phyloP scores from a whole-genome alignment of 768 basidiomycete species.

The Mycena venus region DNA sequence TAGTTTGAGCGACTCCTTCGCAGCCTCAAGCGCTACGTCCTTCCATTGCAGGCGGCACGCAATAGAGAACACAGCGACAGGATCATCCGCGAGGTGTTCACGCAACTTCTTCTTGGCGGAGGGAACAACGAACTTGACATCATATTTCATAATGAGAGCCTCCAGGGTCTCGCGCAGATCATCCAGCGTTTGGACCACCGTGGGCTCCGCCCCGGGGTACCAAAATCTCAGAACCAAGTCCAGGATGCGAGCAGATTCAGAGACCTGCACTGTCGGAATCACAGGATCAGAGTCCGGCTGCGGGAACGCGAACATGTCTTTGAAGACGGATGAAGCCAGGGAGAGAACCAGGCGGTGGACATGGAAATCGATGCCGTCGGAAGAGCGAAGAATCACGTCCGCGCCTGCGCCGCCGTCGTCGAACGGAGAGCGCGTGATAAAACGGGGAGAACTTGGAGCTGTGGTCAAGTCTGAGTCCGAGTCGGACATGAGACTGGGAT shows the following conservation, averaged over 20 bases:
- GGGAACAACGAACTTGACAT: slow-evolving; percentile 4
- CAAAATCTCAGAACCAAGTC: slow-evolving; percentile 15
- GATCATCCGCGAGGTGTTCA: not conserved
- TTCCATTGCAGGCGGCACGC: slow-evolving; percentile 13
- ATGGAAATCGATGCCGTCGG: slow-evolving; percentile 17
- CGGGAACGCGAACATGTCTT: slow-evolving; percentile 7
- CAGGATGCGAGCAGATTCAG: not conserved
- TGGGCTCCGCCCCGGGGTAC: slow-evolving; percentile 13
- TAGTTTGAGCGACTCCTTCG: not conserved
- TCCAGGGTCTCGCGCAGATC: not conserved
- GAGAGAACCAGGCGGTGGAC: slow-evolving; percentile 16
- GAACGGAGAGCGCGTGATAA: not conserved
- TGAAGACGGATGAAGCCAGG: slow-evolving; percentile 14
- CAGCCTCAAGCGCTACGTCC: not conserved
- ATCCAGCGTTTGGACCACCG: not conserved
- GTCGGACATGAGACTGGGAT: not conserved
- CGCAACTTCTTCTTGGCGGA: not conserved
- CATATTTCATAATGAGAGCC: slow-evolving; percentile 12
- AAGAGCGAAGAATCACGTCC: slow-evolving; percentile 10
- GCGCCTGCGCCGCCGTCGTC: not conserved
- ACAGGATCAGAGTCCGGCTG: not conserved
- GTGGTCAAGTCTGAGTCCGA: not conserved
- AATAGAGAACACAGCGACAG: slow-evolving; percentile 6
- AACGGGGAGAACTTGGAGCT: not conserved
- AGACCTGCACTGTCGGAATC: not conserved